Percentiles rank a stretch among this genome's conserved stretches.
Evolutionary conservation across 2,329 filamentous ascomycete genomes (phyloP).

Genomic region (Colletotrichum sp.): DNA sequence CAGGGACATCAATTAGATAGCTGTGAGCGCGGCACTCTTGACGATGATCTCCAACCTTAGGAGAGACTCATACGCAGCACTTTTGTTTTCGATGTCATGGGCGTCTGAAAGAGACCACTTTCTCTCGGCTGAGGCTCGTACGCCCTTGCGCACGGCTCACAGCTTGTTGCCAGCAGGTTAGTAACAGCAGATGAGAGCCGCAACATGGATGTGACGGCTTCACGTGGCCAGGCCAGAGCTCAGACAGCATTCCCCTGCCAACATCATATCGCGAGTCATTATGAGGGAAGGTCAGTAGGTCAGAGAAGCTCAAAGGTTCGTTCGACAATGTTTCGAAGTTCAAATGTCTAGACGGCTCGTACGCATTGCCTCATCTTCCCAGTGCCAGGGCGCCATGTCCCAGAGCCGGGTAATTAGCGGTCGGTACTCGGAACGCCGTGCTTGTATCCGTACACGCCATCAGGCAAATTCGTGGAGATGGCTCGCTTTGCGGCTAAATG

Average conservation of each 20-base stretch:
- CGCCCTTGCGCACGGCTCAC: neutral
- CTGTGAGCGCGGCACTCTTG: neutral
- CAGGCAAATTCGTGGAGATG: slow-evolving; percentile 10
- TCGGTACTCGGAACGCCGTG: neutral
- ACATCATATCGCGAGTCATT: neutral
- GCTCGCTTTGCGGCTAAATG: slow-evolving; percentile 18
- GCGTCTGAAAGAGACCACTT: neutral
- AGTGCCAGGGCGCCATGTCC: neutral
- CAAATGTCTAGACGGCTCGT: neutral
- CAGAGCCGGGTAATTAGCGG: neutral
- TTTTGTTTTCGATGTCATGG: neutral
- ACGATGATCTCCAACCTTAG: neutral
- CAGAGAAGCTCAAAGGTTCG: neutral
- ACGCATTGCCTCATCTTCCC: neutral
- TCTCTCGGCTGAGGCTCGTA: neutral
- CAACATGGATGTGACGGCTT: neutral
- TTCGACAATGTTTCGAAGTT: neutral
- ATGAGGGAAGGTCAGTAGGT: neutral
- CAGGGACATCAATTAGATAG: neutral
- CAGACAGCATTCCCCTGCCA: neutral
- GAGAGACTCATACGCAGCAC: neutral
- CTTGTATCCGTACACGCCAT: neutral
- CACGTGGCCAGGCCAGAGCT: neutral
- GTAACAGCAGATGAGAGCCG: neutral
- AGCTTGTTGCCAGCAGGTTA: neutral